Conservation (phyloP, 768 basidiomycete genomes). For the Leucosporidium creatinivorum region DNA sequence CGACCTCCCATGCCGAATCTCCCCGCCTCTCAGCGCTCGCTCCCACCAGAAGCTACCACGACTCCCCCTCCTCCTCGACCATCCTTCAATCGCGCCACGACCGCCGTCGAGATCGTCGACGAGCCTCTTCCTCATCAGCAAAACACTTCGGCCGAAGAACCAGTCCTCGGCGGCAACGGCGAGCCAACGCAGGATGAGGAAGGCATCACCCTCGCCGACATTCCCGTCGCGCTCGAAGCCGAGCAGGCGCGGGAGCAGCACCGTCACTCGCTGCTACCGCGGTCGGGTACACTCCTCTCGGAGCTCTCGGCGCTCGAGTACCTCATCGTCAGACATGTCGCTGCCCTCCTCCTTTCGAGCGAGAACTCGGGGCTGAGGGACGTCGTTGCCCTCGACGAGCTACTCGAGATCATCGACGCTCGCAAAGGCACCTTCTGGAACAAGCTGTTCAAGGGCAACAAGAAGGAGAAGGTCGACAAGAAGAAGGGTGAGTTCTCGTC, state of each 20-base stretch:
- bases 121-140: conserved; percentile 14
- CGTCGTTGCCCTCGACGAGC: conserved; percentile 62
- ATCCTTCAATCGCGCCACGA: conserved; percentile 13
- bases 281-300: conserved; percentile 58
- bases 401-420: conserved; percentile 81
- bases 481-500: conserved; percentile 53
- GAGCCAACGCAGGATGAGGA: conserved; percentile 53
- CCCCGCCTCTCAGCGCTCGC: not conserved
- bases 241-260: conserved; percentile 60
- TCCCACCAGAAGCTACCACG: not conserved
- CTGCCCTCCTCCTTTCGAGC: conserved; percentile 59
- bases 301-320: conserved; percentile 77
- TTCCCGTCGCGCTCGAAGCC: conserved; percentile 84
- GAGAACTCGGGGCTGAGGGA: conserved; percentile 69
- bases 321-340: conserved; percentile 84
- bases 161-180: conserved; percentile 38
- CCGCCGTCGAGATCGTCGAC: conserved; percentile 31
- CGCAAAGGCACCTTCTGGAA: conserved; percentile 96
- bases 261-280: not conserved
- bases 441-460: conserved; percentile 73
- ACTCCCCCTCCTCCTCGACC: conserved; percentile 22
- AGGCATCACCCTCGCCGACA: conserved; percentile 85
- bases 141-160: conserved; percentile 61
- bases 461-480: conserved; percentile 70
- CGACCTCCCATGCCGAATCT: not conserved